Evolutionary conservation across 768 basidiomycete genomes (phyloP), one percentile per base, ranked within the genome.

Genomic region (Tulasnella sp.): DNA sequence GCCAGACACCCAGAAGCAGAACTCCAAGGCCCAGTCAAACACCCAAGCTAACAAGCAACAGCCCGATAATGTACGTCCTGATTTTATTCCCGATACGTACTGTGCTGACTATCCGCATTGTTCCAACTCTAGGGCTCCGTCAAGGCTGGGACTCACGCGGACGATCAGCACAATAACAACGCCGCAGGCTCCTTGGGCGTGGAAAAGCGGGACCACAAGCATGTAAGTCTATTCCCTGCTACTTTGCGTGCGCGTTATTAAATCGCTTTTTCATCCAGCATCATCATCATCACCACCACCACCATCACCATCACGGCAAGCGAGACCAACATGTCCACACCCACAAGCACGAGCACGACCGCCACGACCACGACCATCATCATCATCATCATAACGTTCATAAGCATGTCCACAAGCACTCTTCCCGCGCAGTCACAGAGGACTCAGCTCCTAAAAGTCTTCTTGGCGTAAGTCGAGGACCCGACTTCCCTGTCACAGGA

Each of bases 241-340:
- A 6, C 19, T 34, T 27, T 34, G 14, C 58, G 31, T 62, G 21
- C 24, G 9, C 14, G n/a, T 34, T 34, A 34, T 16, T 62, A 27
- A 27, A n/a, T 10, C 21, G 2, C n/a, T 12, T 40, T 16, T n/a
- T 58, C 31, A 9, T 24, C 18, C 78, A 82, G 74, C 77, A 82
- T 39, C 77, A 81, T 52, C 80, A 81, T 74, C 77, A 74, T 40
- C n/a, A n/a, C n/a, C 44, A 46, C 68, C 42, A 82, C 77, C 68
- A 80, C 80, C 76, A 77, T 21, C 77, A 81, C 71, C 77, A 74
- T 10, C 48, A 71, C 48, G 71, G 52, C 74, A 80, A 71, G 56
- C 82, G 84, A 52, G 82, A 80, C 31, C 81, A 83, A 79, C 78
- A 52, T 48, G 79, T 82, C 19, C 82, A 82, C 80, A 46, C 73